Base-by-base conservation (phyloP, 2,329 filamentous ascomycete species). In the Penicillium digitatum region DNA sequence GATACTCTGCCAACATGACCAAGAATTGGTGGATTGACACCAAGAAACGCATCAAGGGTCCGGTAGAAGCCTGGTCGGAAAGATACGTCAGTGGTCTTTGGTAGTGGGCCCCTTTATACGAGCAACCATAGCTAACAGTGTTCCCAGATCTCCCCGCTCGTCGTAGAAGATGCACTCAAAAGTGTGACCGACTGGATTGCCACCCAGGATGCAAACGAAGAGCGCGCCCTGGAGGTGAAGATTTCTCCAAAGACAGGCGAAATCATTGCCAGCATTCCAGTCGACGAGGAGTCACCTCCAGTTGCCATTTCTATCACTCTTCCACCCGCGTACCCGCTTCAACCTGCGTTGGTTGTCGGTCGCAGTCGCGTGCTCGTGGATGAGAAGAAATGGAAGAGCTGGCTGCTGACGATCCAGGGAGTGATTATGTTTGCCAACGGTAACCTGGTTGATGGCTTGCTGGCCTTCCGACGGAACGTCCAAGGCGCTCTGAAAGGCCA, bases 361-460 rank as follows among this genome's bases (percentile, higher is more conserved):
- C 77, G 92, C 20, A 90, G 88, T 64, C 87, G 93, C 12, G 90
- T 97, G 2, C 90, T 89, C 0, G 90, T 96, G 26, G 87, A 86
- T 56, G 92, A 97, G 68, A 87, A 87, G 72, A 95, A 94, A 69
- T 99, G 94, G 93, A 87, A 90, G 72, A 87, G 82, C 58, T 96
- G 93, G 92, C 81, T 96, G 58, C 82, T 90, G 66, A 90, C 87
- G 8, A 93, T 90, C 3, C 89, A 96, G 64, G 92, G 90, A 5
- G 90, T 94, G 42, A 96, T 99, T 65, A 93, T 90, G 39, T 95
- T 97, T 69, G 89, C 90, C 59, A 93, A 94, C 66, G 91, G 91
- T 51, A 89, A 84, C 69, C 84, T 99, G 54, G 88, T 92, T 51
- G 93, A 97, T 64, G 94, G 92, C 1, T 78, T 99, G 29, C 81